Percentiles rank a stretch among this genome's conserved stretches.
phyloP scores from a whole-genome alignment of 352 stramenopile species.

The Thalassiosira delicatula region DNA sequence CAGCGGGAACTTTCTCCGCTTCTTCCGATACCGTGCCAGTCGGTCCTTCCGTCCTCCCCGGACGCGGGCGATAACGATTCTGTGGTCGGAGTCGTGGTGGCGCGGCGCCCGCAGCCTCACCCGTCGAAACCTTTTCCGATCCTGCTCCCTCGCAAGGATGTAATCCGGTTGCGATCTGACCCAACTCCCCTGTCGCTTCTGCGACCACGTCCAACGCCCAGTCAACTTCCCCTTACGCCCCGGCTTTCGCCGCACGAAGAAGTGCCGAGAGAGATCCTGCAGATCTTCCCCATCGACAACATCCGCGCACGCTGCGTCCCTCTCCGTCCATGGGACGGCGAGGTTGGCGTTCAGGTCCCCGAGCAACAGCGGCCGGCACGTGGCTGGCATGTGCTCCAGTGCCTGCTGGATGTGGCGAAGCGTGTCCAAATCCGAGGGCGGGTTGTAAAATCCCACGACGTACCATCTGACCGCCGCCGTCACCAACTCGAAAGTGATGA shows the following conservation, averaged over 20 bases:
- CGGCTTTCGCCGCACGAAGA: not conserved
- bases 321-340: slow-evolving; percentile 2
- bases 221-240: not conserved
- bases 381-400: not conserved
- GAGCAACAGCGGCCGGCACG: slow-evolving; percentile 21
- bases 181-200: slow-evolving; percentile 4
- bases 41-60: not conserved
- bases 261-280: too few relatives aligned
- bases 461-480: not conserved
- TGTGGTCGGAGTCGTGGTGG: slow-evolving; percentile 34
- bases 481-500: slow-evolving; percentile 1
- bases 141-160: slow-evolving; percentile 8
- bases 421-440: slow-evolving; percentile 1
- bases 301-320: slow-evolving; percentile 12
- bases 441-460: slow-evolving; percentile 22
- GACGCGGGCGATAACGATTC: slow-evolving; percentile 13
- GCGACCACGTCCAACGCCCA: not conserved
- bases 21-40: not conserved
- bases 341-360: slow-evolving; percentile 44
- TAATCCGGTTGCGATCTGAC: slow-evolving; percentile 21
- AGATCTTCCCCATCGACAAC: not conserved
- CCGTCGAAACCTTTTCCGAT: not conserved
- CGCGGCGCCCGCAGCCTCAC: not conserved
- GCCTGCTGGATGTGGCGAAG: not conserved
- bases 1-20: slow-evolving; percentile 2